Evolutionary conservation across 805 yeast genomes (phyloP).

Genomic region (Starmera quercuum): DNA sequence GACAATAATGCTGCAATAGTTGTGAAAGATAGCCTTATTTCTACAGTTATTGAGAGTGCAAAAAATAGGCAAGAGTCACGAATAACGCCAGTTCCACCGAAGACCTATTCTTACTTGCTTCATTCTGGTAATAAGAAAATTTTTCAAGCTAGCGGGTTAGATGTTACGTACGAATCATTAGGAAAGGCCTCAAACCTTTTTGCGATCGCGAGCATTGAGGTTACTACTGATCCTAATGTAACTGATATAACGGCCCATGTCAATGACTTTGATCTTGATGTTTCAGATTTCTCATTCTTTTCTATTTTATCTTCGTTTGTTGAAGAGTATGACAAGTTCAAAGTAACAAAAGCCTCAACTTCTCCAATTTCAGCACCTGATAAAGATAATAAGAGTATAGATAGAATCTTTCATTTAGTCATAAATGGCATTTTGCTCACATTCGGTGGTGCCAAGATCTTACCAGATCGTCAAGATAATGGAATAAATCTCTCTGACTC

Average conservation of each 20-base stretch:
- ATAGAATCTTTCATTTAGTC: background rate
- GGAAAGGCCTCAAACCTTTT: background rate
- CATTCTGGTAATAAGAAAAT: background rate
- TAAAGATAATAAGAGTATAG: background rate
- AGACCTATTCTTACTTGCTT: background rate
- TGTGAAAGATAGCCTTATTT: background rate
- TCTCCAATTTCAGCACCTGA: background rate
- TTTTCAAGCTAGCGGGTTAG: background rate
- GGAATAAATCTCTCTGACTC: background rate
- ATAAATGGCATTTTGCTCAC: background rate
- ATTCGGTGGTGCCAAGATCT: background rate
- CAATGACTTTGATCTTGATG: slow-evolving; percentile 1
- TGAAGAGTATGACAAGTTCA: background rate
- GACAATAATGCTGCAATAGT: background rate
- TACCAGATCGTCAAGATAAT: background rate
- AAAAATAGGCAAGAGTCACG: too few relatives aligned
- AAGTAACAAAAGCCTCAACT: background rate
- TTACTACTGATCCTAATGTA: background rate
- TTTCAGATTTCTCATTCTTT: background rate
- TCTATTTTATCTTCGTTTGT: background rate
- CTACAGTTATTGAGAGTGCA: background rate
- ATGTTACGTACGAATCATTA: background rate
- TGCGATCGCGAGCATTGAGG: background rate
- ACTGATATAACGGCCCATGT: background rate
- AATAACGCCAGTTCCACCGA: background rate